Conservation (phyloP, 1,284 basidiomycete species). For the Ustilago trichophora region DNA sequence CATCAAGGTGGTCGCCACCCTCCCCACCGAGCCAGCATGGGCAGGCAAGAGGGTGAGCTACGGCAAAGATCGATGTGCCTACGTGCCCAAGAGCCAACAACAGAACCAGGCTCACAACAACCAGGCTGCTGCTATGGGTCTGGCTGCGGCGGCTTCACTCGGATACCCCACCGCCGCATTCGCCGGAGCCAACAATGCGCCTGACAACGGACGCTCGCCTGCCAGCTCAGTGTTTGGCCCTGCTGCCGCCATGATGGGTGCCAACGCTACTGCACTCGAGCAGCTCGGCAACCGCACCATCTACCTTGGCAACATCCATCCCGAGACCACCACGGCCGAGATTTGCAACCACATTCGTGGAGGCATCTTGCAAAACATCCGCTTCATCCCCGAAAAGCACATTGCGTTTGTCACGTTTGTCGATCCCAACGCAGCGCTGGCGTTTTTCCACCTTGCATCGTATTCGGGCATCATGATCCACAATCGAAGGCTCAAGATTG, state of each 20-base stretch:
- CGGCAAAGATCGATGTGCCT: slow-evolving; percentile 65
- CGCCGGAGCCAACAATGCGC: slow-evolving; percentile 17
- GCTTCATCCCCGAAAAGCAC: slow-evolving; percentile 64
- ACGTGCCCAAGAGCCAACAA: slow-evolving; percentile 65
- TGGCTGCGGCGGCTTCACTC: slow-evolving; percentile 63
- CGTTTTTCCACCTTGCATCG: slow-evolving; percentile 63
- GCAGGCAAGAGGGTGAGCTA: slow-evolving; percentile 61
- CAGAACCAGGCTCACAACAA: slow-evolving; percentile 66
- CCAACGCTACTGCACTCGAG: slow-evolving; percentile 44
- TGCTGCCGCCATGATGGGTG: slow-evolving; percentile 48
- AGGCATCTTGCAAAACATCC: slow-evolving; percentile 63
- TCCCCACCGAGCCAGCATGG: slow-evolving; percentile 62
- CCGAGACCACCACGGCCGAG: slow-evolving; percentile 64
- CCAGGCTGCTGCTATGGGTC: slow-evolving; percentile 65
- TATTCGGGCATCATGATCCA: slow-evolving; percentile 65
- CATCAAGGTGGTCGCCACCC: slow-evolving; percentile 61
- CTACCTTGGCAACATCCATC: slow-evolving; percentile 66
- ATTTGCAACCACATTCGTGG: slow-evolving; percentile 67
- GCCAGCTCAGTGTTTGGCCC: slow-evolving; percentile 48
- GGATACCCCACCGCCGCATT: slow-evolving; percentile 61
- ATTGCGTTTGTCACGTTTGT: slow-evolving; percentile 66
- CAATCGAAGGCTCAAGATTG: slow-evolving; percentile 64
- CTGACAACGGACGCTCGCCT: slow-evolving; percentile 36
- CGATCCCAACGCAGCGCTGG: slow-evolving; percentile 62
- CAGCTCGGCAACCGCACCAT: slow-evolving; percentile 66